Percentiles rank a stretch among this genome's conserved stretches.
phyloP scores from a whole-genome alignment of 2,329 filamentous ascomycete species.

The Colletotrichum zoysiae region DNA sequence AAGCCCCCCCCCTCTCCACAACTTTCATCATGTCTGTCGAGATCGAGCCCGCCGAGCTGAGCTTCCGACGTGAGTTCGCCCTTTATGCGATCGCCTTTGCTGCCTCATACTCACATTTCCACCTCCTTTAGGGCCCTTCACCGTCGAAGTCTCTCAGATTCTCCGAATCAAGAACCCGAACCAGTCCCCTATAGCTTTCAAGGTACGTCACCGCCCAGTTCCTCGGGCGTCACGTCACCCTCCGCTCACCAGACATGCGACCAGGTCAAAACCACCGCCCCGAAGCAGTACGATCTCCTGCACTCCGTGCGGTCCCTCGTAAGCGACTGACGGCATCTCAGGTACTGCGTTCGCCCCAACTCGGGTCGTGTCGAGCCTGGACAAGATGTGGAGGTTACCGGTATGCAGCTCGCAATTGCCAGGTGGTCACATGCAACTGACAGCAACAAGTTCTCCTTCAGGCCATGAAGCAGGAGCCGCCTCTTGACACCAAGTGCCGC shows the following conservation, averaged over 20 bases:
- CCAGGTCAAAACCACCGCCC: constrained; percentile 98
- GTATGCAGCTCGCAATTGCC: constrained; percentile 62
- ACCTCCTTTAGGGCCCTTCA: constrained; percentile 70
- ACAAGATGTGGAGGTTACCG: constrained; percentile 90
- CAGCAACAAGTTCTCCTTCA: constrained; percentile 82
- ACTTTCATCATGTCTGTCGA: constrained; percentile 86
- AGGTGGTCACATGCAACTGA: constrained; percentile 45
- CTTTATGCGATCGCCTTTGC: constrained; percentile 27
- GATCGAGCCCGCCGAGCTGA: constrained; percentile 90
- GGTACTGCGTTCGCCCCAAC: constrained; percentile 98
- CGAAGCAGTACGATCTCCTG: constrained; percentile 84
- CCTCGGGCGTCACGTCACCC: constrained; percentile 19
- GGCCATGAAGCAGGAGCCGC: constrained; percentile 96
- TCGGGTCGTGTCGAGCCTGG: constrained; percentile 95
- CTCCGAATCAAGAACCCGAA: constrained; percentile 76
- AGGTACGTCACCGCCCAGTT: constrained; percentile 61
- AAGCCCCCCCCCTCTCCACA: constrained; percentile 36
- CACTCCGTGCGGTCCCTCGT: constrained; percentile 42
- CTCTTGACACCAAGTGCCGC: constrained; percentile 87
- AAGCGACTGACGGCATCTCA: constrained; percentile 55
- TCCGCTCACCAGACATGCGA: constrained; percentile 31
- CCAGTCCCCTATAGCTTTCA: constrained; percentile 74
- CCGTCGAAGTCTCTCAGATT: constrained; percentile 73
- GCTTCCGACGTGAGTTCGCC: constrained; percentile 85
- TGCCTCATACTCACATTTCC: constrained; percentile 31